Percentiles rank a stretch among this genome's conserved stretches.
phyloP scores from a whole-genome alignment of 2,329 filamentous ascomycete species.

The Sclerotinia minor region DNA sequence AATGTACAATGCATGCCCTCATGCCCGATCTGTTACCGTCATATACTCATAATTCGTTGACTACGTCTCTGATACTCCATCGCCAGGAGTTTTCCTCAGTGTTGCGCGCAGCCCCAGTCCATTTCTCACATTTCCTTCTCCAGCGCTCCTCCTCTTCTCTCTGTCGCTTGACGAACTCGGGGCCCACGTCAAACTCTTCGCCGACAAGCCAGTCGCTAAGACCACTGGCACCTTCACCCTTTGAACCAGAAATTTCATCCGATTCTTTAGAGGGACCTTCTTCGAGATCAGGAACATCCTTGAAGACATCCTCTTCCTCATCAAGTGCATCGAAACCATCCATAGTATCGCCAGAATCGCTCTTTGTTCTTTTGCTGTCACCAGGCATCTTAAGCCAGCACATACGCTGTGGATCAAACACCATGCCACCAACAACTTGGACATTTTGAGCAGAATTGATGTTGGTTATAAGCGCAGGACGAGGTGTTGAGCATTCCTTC shows the following conservation, averaged over 20 bases:
- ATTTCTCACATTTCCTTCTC: conserved; percentile 83
- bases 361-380: conserved; percentile 45
- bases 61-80: conserved; percentile 70
- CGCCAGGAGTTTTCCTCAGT: conserved; percentile 65
- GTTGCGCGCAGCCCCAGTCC: conserved; percentile 61
- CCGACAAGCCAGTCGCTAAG: conserved; percentile 79
- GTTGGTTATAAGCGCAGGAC: conserved; percentile 85
- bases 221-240: conserved; percentile 50
- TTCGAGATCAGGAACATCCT: conserved; percentile 88
- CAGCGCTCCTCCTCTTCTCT: conserved; percentile 89
- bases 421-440: conserved; percentile 96
- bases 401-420: conserved; percentile 96
- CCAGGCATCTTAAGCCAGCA: conserved; percentile 84
- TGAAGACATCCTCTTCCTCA: conserved; percentile 91
- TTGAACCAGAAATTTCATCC: conserved; percentile 52
- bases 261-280: conserved; percentile 50
- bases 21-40: conserved; percentile 5
- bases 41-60: conserved; percentile 40
- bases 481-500: conserved; percentile 59
- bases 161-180: conserved; percentile 86
- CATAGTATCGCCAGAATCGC: conserved; percentile 57
- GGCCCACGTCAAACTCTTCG: conserved; percentile 96
- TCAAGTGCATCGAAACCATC: conserved; percentile 70
- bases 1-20: conserved; percentile 22
- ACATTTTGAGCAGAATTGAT: conserved; percentile 82